Evolutionary conservation across 345 rosid genomes (phyloP), one percentile per base, ranked within the genome.

Genomic region (Psidium friedrichsthalianum): DNA sequence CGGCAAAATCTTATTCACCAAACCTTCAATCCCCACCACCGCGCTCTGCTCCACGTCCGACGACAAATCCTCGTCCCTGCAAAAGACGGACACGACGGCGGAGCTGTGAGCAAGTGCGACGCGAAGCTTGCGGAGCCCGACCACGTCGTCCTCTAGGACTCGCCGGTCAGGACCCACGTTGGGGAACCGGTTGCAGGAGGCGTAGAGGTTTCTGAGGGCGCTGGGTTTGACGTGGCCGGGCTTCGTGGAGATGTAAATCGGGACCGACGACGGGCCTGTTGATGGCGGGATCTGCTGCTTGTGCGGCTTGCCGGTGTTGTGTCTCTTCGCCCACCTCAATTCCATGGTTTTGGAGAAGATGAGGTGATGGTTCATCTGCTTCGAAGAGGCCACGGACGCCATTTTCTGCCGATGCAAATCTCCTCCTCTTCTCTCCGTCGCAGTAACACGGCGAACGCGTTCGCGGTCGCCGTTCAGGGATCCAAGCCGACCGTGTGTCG

Each of bases 61-160:
- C 27, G 64, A 54, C 36, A n/a, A 81, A 32, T 78, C 87, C 80
- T 56, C 89, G 69, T 90, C 85, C 78, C 91, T 92, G 88, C 92
- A 90, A 88, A 94, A 95, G n/a, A 95, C 94, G 53, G 98, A 97
- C 86, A 97, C 95, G 29, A 94, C 86, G 83, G 90, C 88, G 51
- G 89, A 89, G 86, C 97, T 95, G 84, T 89, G 93, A 5, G 93
- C 90, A 82, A 96, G 91, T 86, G 99, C 98, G 59, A 88, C 82
- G 5, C 89, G 82, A 51, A 97, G 95, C 94, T 94, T 97, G 42
- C 89, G 89, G 84, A 93, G 59, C 74, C 93, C 92, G 42, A 58
- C 82, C 83, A 90, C 88, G 27, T 61, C 86, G 51, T 88, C 91
- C 36, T 86, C 85, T 3, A 82, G 82, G 15, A 74, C 74, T 20